Evolutionary conservation across 768 basidiomycete genomes (phyloP), one percentile per base, ranked within the genome.

Genomic region (Vishniacozyma victoriae): DNA sequence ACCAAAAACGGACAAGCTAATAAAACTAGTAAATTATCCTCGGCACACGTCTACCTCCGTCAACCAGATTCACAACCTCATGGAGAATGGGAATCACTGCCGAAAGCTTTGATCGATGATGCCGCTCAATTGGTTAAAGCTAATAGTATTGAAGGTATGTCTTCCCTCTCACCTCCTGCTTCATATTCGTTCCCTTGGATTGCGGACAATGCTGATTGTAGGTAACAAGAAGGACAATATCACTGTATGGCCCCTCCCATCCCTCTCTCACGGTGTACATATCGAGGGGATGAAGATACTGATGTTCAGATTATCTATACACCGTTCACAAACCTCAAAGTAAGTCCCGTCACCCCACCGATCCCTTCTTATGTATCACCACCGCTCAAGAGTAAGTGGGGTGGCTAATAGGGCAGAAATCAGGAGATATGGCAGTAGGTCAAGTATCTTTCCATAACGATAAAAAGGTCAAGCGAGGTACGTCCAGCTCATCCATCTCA

Each of bases 81-180:
- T 41, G 72, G 72, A 7, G 59, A 24, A 11, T 96, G 91, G 88
- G 91, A 97, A 5, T 72, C 75, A n/a, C 85, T 97, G 29, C 91
- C 95, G 0, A 78, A 83, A 46, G 74, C 79, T 1, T 73, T 96
- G 5, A 74, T 96, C 16, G 76, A 75, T 12, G 93, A 97, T 71
- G 87, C 87, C 54, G 88, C 88, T 1, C 95, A 97, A 69, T 78
- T 99, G 1, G 93, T 96, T 25, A 99, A 99, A 72, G 92, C 92
- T 1, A 96, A 96, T 64, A 92, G 89, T 11, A 97, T 97, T 47
- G 89, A 95, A 76, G 92, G 91, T 86, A 42, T 38, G 50, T 50
- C 41, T 25, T 5, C 6, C 12, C 33, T 23, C 18, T 20, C 3
- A 19, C 14, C 3, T 31, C 23, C n/a, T 15, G 20, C 18, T 19